Evolutionary conservation across 2,329 filamentous ascomycete genomes (phyloP).

Genomic region (Aureobasidium uvarum): DNA sequence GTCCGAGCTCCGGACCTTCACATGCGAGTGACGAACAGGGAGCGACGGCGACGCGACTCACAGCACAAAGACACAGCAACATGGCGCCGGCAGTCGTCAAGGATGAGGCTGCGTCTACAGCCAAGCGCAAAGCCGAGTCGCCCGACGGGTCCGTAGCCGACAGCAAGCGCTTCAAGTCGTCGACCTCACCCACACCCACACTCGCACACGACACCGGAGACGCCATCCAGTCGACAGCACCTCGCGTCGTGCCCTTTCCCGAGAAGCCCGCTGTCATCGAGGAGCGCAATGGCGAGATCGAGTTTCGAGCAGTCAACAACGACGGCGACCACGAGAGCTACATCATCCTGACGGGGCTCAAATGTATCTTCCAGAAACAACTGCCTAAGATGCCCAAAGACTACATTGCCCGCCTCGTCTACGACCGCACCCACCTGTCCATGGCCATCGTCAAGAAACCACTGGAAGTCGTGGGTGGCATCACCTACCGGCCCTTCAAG

Average conservation of each 20-base stretch:
- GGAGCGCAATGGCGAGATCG: slow-evolving; percentile 89
- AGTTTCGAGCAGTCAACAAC: slow-evolving; percentile 98
- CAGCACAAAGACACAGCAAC: neutral
- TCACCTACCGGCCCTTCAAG: slow-evolving; percentile 94
- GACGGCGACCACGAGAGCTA: slow-evolving; percentile 83
- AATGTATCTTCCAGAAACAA: slow-evolving; percentile 98
- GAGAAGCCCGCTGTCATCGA: slow-evolving; percentile 94
- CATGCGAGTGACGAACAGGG: neutral
- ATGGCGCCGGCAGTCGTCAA: slow-evolving; percentile 29
- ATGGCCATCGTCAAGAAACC: slow-evolving; percentile 94
- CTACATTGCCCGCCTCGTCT: slow-evolving; percentile 95
- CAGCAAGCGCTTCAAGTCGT: slow-evolving; percentile 62
- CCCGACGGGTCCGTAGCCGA: slow-evolving; percentile 57
- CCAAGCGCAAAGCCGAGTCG: slow-evolving; percentile 72
- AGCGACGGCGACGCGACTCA: neutral
- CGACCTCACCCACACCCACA: slow-evolving; percentile 41
- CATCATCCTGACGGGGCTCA: slow-evolving; percentile 91
- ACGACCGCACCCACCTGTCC: slow-evolving; percentile 92
- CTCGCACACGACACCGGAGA: slow-evolving; percentile 36
- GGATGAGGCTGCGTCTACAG: slow-evolving; percentile 41
- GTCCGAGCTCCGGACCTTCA: slow-evolving; percentile 6
- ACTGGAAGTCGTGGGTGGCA: slow-evolving; percentile 63
- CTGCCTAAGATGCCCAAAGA: slow-evolving; percentile 99
- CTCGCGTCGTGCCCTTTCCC: slow-evolving; percentile 69
- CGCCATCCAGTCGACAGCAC: slow-evolving; percentile 50